Percentiles rank a stretch among this genome's conserved stretches.
Conservation (phyloP, 306 rosid genomes). For the Prunus armeniaca region DNA sequence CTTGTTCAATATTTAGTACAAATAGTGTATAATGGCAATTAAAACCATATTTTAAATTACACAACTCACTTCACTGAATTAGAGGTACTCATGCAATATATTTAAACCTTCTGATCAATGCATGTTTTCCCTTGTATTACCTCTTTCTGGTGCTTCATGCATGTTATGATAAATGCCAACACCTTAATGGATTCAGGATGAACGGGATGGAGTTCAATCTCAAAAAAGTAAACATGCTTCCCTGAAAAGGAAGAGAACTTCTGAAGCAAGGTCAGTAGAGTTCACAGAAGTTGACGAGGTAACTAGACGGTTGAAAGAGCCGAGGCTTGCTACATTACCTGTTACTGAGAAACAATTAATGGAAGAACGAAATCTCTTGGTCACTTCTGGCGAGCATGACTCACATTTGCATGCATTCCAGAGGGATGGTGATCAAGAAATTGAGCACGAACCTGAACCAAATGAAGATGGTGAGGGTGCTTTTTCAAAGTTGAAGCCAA, state of each 20-base stretch:
- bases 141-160: no score
- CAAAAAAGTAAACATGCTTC: constrained; percentile 17
- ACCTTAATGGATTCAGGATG: constrained; percentile 43
- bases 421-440: background rate
- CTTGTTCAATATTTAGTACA: no score
- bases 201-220: constrained; percentile 30
- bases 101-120: background rate
- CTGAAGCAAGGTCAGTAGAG: constrained; percentile 43
- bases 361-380: background rate
- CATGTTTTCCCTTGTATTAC: background rate
- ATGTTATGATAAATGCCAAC: constrained; percentile 37
- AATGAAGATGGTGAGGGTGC: constrained; percentile 36
- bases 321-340: background rate
- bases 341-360: background rate
- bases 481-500: constrained; percentile 50
- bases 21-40: no score
- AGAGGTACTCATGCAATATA: background rate
- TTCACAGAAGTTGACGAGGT: constrained; percentile 39
- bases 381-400: background rate
- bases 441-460: constrained; percentile 27
- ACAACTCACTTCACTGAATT: no score
- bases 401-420: background rate
- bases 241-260: constrained; percentile 30
- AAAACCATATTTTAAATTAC: no score
- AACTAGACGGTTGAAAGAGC: background rate